Conservation (phyloP, 495 filamentous ascomycete genomes). For the Collariella sp. region DNA sequence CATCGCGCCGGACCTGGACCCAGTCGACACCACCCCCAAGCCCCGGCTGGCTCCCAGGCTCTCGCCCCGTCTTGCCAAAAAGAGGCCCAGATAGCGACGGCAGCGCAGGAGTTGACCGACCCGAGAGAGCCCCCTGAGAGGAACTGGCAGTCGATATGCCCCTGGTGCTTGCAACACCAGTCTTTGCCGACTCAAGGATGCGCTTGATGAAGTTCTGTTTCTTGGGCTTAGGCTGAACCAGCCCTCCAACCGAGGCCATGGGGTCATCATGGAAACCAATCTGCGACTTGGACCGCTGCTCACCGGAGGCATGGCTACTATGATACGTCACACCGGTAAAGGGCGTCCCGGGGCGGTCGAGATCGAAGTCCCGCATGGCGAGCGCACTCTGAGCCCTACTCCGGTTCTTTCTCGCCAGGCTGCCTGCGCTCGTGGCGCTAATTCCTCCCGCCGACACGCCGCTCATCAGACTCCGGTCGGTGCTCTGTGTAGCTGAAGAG, state of each 20-base stretch:
- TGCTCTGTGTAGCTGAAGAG: conserved; percentile 65
- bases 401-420: conserved; percentile 65
- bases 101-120: conserved; percentile 17
- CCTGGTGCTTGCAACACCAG: conserved; percentile 79
- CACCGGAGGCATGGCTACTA: conserved; percentile 69
- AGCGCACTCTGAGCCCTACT: conserved; percentile 44
- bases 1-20: conserved; percentile 91
- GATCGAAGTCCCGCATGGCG: conserved; percentile 42
- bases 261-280: conserved; percentile 39
- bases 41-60: conserved; percentile 59
- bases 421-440: conserved; percentile 92
- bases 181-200: conserved; percentile 90
- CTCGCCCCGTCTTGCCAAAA: conserved; percentile 39
- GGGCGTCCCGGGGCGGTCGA: conserved; percentile 58
- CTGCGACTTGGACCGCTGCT: conserved; percentile 40
- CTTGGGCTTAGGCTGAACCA: conserved; percentile 78
- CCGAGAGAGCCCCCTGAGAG: conserved; percentile 21
- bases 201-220: conserved; percentile 96
- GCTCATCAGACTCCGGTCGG: conserved; percentile 84
- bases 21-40: conserved; percentile 65
- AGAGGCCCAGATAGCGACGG: conserved; percentile 21
- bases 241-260: conserved; percentile 42
- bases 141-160: conserved; percentile 60
- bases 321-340: conserved; percentile 74
- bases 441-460: conserved; percentile 81